phyloP scores from a whole-genome alignment of 139 green algal genomes.

The Chlamydomonas schloesseri region DNA sequence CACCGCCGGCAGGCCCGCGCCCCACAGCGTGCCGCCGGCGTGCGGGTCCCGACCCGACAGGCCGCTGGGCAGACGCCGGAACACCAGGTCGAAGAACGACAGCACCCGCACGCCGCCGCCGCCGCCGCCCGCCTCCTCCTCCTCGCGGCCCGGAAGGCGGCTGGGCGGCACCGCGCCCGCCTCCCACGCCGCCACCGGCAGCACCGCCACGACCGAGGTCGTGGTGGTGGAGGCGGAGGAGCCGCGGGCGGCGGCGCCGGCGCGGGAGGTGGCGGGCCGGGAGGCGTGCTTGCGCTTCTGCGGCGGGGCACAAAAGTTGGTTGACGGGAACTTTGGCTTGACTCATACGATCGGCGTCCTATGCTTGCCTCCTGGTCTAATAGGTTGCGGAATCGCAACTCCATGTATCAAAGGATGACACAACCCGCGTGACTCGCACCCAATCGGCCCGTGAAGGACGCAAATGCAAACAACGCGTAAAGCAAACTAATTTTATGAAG shows the following conservation, averaged over 20 bases:
- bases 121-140: background rate
- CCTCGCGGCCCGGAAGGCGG: background rate
- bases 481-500: too few species aligned
- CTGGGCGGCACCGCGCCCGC: background rate
- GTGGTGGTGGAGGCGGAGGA: too few species aligned
- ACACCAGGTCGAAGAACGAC: conserved; percentile 19
- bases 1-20: conserved; percentile 17
- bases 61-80: conserved; percentile 7
- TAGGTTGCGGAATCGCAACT: too few species aligned
- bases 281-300: too few species aligned
- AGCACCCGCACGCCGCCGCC: background rate
- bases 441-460: too few species aligned
- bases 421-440: too few species aligned
- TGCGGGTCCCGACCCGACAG: background rate
- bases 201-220: background rate
- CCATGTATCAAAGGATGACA: too few species aligned
- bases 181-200: conserved; percentile 17
- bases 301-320: too few species aligned
- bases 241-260: background rate
- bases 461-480: too few species aligned
- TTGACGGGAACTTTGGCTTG: too few species aligned
- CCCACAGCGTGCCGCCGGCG: conserved; percentile 14
- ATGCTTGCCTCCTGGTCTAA: too few species aligned
- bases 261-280: background rate
- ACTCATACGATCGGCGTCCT: too few species aligned